Evolutionary conservation across 1,139 yeast species (phyloP).

Genomic region (Casaregolazyma lundiana): DNA sequence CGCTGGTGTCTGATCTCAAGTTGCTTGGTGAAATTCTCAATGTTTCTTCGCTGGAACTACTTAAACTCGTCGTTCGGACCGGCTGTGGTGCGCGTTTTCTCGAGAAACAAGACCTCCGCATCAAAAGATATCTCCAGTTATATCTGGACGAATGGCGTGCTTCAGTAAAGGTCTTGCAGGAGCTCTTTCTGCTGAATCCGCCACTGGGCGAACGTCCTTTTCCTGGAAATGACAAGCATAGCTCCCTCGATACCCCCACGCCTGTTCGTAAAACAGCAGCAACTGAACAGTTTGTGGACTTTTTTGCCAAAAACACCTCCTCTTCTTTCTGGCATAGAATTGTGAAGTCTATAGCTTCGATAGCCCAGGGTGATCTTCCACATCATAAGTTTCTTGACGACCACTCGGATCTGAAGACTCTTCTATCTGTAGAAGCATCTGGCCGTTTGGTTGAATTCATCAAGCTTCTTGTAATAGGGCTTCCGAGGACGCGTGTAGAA

Average conservation of each 20-base stretch:
- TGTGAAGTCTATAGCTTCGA: background rate
- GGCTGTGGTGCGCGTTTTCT: constrained; percentile 3
- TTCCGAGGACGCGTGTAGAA: background rate
- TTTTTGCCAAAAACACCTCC: background rate
- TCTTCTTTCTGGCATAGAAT: background rate
- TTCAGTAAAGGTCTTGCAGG: background rate
- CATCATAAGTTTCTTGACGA: background rate
- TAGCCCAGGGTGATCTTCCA: background rate
- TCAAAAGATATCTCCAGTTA: background rate
- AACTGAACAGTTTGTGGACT: background rate
- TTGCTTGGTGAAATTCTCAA: background rate
- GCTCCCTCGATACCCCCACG: background rate
- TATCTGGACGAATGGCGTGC: constrained; percentile 2
- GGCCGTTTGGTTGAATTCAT: background rate
- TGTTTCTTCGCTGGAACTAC: background rate
- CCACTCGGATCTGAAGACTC: background rate
- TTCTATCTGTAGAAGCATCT: background rate
- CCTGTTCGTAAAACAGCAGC: background rate
- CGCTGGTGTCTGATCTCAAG: background rate
- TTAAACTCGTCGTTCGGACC: background rate
- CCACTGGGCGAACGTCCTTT: background rate
- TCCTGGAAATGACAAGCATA: background rate
- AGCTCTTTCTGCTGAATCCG: background rate
- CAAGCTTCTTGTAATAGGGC: background rate
- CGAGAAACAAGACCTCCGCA: constrained; percentile 5